These are phyloP conservation scores for Alternaria ethzedia DNA, from an alignment of 2,329 filamentous ascomycete genomes.

Conservation along the genomic window DNA sequence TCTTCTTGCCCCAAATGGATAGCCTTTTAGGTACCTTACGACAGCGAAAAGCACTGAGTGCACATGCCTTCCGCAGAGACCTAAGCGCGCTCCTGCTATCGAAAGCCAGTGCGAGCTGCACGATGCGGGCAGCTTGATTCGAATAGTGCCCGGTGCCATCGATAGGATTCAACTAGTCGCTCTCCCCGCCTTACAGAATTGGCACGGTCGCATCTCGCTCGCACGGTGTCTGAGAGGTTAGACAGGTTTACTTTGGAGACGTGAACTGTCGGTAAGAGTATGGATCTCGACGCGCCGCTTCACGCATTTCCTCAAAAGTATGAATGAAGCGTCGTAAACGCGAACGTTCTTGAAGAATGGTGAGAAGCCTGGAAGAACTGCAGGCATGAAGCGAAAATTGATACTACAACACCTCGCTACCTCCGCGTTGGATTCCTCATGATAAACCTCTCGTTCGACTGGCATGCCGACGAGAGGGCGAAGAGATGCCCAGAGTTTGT, in stretches of 20 bases:
- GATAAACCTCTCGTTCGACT: neutral
- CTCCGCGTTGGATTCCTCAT: neutral
- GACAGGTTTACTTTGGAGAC: neutral
- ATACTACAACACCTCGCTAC: neutral
- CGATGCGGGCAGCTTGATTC: neutral
- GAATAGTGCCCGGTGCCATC: neutral
- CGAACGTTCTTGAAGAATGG: neutral
- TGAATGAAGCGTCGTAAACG: neutral
- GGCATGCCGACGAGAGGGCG: neutral
- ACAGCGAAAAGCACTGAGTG: neutral
- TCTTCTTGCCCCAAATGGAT: neutral
- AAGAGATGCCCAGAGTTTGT: neutral
- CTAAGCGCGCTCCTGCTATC: neutral
- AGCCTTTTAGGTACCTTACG: neutral
- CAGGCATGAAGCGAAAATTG: neutral
- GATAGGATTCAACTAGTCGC: neutral
- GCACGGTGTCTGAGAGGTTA: neutral
- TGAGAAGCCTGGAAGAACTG: neutral
- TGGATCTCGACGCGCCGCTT: neutral
- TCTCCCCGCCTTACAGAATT: neutral
- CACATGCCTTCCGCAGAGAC: neutral
- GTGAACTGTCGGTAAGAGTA: neutral
- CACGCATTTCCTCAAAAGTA: neutral
- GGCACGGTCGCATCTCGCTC: neutral
- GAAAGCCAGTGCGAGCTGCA: neutral